Base-by-base conservation (phyloP, 2,329 filamentous ascomycete genomes). In the Calonectria henricotiae region DNA sequence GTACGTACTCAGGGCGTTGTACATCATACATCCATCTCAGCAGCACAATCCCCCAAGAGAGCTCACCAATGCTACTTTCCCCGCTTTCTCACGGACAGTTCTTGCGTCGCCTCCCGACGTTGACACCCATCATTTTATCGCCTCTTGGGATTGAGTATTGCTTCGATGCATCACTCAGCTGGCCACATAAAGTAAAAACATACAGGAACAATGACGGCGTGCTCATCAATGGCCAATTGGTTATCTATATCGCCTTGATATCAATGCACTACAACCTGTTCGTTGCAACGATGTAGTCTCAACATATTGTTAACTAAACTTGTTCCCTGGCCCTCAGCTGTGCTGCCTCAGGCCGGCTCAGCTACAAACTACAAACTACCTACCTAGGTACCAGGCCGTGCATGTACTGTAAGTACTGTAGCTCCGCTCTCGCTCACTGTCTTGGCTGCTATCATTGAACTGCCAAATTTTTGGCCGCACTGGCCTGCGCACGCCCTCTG, bases 31-130 rank as follows among this genome's bases (percentile, higher is more conserved):
- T 47, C 37, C 37, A 25, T 68, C 65, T 68, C 64, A 46, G 67
- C 65, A 65, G 41, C 64, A 65, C 43, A 41, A 44, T 20, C 41
- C n/a, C 43, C 43, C 43, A 46, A 46, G n/a, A 20, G 51, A 67
- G 46, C 39, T 68, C 67, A 20, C 27, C 69, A 75, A 67, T 74
- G 65, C 65, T 65, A 71, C 73, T 69, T 77, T 75, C 75, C 75
- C 75, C 75, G 74, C 75, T 73, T 73, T 73, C 71, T 51, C 44
- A 68, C 35, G 30, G 35, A 27, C 30, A 43, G 47, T 65, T 65
- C n/a, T 49, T 49, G 43, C 9, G 32, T 37, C 44, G 27, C n/a
- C 27, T 41, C 30, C 63, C 37, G 32, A 58, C n/a, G 37, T 43
- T 12, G 30, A 41, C 20, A 8, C 20, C 23, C 32, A 49, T 41